Conservation (phyloP, 176 grass and related monocot genomes). For the Aegilops tauschii region DNA sequence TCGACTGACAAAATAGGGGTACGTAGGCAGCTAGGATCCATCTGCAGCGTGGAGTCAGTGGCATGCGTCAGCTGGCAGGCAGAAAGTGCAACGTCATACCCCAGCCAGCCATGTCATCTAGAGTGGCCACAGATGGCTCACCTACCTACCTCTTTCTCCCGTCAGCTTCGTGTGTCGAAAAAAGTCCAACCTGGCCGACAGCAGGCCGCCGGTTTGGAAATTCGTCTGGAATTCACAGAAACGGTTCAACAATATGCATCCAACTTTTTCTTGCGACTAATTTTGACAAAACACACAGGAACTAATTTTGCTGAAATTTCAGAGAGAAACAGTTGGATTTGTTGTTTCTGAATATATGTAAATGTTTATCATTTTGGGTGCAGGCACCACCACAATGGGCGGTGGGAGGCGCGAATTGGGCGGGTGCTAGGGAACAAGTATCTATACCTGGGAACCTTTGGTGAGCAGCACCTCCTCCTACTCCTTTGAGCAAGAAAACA, state of each 20-base stretch:
- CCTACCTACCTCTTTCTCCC: background rate
- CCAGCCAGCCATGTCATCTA: background rate
- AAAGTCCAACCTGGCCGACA: background rate
- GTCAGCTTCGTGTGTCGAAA: background rate
- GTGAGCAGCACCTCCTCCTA: constrained; percentile 36
- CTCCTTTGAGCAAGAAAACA: constrained; percentile 3
- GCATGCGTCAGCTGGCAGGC: background rate
- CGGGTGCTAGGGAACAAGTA: constrained; percentile 87
- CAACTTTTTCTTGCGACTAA: background rate
- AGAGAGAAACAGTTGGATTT: background rate
- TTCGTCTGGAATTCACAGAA: background rate
- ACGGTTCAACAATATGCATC: background rate
- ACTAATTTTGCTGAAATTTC: background rate
- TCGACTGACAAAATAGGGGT: constrained; percentile 19
- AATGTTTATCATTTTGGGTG: background rate
- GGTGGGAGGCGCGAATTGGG: constrained; percentile 93
- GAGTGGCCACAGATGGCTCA: background rate
- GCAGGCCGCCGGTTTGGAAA: background rate
- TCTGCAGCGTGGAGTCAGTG: constrained; percentile 23
- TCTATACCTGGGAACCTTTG: constrained; percentile 86
- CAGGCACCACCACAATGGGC: constrained; percentile 90
- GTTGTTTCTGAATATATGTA: background rate
- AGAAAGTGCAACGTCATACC: background rate
- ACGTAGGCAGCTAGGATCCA: constrained; percentile 24
- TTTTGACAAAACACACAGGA: background rate